Evolutionary conservation across 306 rosid species (phyloP).

Genomic region (Ormosia semicastrata): DNA sequence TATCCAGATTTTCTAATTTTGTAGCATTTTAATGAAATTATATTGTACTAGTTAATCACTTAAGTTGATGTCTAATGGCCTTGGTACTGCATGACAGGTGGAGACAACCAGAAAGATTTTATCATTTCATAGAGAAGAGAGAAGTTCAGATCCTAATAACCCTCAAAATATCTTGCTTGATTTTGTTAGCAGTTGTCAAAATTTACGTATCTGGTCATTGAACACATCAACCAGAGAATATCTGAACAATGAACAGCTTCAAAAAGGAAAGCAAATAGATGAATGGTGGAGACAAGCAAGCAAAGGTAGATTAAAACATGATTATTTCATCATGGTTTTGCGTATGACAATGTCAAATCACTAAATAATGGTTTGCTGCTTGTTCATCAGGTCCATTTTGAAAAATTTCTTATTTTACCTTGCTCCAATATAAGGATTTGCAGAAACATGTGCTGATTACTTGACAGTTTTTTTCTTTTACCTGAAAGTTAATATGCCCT

Average conservation of each 20-base stretch:
- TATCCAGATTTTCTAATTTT: conserved; percentile 23
- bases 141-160: conserved; percentile 80
- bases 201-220: conserved; percentile 97
- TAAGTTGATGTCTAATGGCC: conserved; percentile 20
- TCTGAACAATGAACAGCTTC: conserved; percentile 93
- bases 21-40: neutral
- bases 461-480: neutral
- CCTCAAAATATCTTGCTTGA: conserved; percentile 92
- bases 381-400: neutral
- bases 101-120: conserved; percentile 92
- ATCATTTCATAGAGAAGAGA: conserved; percentile 93
- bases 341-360: conserved; percentile 18
- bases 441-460: conserved; percentile 7
- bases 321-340: conserved; percentile 15
- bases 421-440: neutral
- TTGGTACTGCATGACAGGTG: conserved; percentile 55
- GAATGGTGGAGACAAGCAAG: conserved; percentile 99
- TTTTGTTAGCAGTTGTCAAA: conserved; percentile 94
- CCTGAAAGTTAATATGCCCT: neutral
- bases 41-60: conserved; percentile 12
- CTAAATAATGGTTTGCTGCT: conserved; percentile 15
- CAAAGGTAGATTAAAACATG: conserved; percentile 66
- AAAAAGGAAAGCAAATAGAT: conserved; percentile 98
- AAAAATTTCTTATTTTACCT: neutral
- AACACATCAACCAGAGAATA: conserved; percentile 88